Evolutionary conservation across 371 early-diverging fungal genomes (phyloP).

Genomic region (Encephalitozoon cuniculi): DNA sequence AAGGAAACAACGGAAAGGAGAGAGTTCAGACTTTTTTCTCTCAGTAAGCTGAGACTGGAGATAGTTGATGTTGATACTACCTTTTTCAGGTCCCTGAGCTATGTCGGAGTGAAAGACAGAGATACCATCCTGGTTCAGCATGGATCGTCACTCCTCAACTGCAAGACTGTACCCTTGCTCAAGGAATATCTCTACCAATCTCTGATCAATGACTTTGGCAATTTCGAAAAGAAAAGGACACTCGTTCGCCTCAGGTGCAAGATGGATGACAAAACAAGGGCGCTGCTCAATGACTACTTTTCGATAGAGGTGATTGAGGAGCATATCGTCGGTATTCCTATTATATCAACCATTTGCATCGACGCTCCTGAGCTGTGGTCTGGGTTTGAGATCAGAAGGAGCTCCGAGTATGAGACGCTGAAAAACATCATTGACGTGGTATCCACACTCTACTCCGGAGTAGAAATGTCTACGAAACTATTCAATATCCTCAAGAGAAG

Average conservation of each 20-base stretch:
- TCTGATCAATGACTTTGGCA: slow-evolving; percentile 30
- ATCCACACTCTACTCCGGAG: neutral
- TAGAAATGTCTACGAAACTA: neutral
- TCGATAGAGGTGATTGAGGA: slow-evolving; percentile 6
- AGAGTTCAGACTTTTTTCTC: neutral
- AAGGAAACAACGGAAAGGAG: neutral
- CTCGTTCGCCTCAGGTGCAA: neutral
- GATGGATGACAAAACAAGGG: neutral
- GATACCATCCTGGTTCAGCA: slow-evolving; percentile 15
- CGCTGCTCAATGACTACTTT: slow-evolving; percentile 32
- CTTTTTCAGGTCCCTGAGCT: slow-evolving; percentile 20
- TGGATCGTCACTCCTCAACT: slow-evolving; percentile 9
- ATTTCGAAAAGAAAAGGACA: slow-evolving; percentile 6
- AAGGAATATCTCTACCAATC: slow-evolving; percentile 12
- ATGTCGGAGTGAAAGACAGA: slow-evolving; percentile 6
- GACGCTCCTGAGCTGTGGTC: neutral
- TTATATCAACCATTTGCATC: neutral
- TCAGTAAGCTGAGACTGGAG: slow-evolving; percentile 9
- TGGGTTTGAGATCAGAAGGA: neutral
- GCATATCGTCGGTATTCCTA: neutral
- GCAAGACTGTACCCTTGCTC: neutral
- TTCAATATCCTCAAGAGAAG: slow-evolving; percentile 28
- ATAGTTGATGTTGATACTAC: slow-evolving; percentile 47
- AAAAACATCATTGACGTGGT: neutral
- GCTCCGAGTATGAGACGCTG: slow-evolving; percentile 14